Conservation (phyloP, 495 filamentous ascomycete genomes). For the Aspergillus diversus region DNA sequence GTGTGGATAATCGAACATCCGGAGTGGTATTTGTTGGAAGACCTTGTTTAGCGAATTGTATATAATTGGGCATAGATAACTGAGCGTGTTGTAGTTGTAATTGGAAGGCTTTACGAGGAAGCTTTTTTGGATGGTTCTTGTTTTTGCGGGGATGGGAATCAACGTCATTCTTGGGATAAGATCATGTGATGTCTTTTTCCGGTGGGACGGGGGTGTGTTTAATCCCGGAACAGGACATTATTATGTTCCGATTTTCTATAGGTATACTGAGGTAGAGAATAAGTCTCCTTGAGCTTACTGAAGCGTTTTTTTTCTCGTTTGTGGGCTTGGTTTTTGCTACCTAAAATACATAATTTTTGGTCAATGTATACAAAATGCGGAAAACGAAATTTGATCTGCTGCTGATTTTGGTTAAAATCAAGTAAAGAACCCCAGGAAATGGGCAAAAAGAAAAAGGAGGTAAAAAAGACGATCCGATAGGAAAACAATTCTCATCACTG, state of each 20-base stretch:
- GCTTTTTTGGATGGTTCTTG: background rate
- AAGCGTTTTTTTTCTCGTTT: too few relatives aligned
- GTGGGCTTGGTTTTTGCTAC: background rate
- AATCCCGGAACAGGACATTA: background rate
- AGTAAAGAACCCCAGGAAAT: too few relatives aligned
- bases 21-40: background rate
- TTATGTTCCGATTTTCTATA: too few relatives aligned
- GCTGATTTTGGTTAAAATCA: too few relatives aligned
- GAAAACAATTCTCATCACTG: background rate
- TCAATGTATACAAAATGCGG: background rate
- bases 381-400: background rate
- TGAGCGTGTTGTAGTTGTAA: background rate
- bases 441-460: background rate
- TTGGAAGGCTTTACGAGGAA: slow-evolving; percentile 1
- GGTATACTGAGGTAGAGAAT: too few relatives aligned
- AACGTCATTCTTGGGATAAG: slow-evolving; percentile 12
- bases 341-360: background rate
- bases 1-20: background rate
- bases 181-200: slow-evolving; percentile 19
- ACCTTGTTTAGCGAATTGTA: slow-evolving; percentile 1
- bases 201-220: background rate
- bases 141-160: background rate
- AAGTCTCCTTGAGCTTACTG: too few relatives aligned
- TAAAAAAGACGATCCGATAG: background rate
- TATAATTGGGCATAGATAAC: background rate